These are phyloP conservation scores for Articulospora tetracladia DNA, from an alignment of 495 filamentous ascomycete species.

Conservation along the genomic window DNA sequence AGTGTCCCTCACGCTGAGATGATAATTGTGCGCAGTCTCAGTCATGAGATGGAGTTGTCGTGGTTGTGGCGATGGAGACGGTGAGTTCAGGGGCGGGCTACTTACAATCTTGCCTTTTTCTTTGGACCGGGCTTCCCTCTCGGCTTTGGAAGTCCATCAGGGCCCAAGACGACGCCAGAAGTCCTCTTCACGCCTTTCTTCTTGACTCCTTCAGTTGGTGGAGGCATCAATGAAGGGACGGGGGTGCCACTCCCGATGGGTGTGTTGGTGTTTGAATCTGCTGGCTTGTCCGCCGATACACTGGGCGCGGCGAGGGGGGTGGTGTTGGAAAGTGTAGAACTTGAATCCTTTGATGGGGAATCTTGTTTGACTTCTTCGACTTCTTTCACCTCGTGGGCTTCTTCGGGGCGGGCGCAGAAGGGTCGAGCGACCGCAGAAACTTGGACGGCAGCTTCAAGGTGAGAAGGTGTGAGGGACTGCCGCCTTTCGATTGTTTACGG, in stretches of 20 bases:
- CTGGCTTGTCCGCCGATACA: conserved; percentile 43
- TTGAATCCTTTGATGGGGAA: conserved; percentile 33
- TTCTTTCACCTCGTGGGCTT: neutral
- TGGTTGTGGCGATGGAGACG: too few relatives aligned
- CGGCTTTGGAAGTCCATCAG: conserved; percentile 53
- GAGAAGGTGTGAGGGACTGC: conserved; percentile 34
- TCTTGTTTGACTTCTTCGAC: conserved; percentile 31
- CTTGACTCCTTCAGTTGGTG: conserved; percentile 47
- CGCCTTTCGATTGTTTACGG: conserved; percentile 29
- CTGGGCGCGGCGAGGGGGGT: conserved; percentile 26
- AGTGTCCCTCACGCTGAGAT: neutral
- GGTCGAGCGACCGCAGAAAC: conserved; percentile 42
- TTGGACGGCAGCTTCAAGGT: conserved; percentile 50
- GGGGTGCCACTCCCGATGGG: conserved; percentile 50
- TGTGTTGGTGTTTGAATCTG: conserved; percentile 47
- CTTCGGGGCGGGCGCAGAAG: conserved; percentile 22
- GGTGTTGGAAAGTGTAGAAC: conserved; percentile 15
- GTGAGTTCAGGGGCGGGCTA: conserved; percentile 27
- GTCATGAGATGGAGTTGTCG: neutral
- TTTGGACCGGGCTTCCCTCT: conserved; percentile 89
- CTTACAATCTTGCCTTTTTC: conserved; percentile 92
- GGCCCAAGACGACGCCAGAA: conserved; percentile 44
- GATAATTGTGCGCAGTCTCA: neutral
- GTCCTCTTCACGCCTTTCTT: conserved; percentile 61
- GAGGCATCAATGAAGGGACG: conserved; percentile 50